These are phyloP conservation scores for Schwanniomyces vanrijiae DNA, from an alignment of 805 yeast genomes.

Conservation along the genomic window DNA sequence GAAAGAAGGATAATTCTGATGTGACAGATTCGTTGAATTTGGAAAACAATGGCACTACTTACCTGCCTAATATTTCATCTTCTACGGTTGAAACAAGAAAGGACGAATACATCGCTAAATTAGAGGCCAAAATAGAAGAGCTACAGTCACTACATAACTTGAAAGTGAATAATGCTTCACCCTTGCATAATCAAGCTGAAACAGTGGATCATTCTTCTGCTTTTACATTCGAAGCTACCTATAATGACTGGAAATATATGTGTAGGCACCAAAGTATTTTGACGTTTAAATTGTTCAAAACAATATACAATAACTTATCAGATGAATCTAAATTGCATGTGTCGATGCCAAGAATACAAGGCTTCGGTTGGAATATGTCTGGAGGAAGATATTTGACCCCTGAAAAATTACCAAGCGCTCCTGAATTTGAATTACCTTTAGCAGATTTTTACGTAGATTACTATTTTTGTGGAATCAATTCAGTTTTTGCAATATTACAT, in stretches of 20 bases:
- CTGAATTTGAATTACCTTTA: slow-evolving; percentile 18
- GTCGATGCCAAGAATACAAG: slow-evolving; percentile 54
- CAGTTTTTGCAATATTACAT: slow-evolving; percentile 53
- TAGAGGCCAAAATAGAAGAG: no score
- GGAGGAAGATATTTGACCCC: slow-evolving; percentile 49
- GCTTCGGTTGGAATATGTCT: slow-evolving; percentile 66
- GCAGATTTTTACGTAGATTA: slow-evolving; percentile 28
- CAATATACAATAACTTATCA: slow-evolving; percentile 30
- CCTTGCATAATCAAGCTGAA: no score
- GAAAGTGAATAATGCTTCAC: no score
- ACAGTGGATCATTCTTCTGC: not conserved
- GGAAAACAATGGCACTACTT: slow-evolving; percentile 4
- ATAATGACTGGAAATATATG: slow-evolving; percentile 46
- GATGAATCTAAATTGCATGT: slow-evolving; percentile 34
- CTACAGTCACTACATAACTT: no score
- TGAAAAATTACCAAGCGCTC: slow-evolving; percentile 32
- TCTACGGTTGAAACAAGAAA: slow-evolving; percentile 5
- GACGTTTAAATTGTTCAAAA: slow-evolving; percentile 37
- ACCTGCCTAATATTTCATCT: no score
- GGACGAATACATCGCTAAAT: slow-evolving; percentile 12
- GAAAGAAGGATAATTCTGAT: not conserved
- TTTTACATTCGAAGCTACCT: slow-evolving; percentile 21
- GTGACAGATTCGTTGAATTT: no score
- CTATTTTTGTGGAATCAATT: slow-evolving; percentile 52
- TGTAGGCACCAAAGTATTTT: slow-evolving; percentile 46